phyloP scores from a whole-genome alignment of 2,329 filamentous ascomycete genomes.

The Verticillium klebahnii region DNA sequence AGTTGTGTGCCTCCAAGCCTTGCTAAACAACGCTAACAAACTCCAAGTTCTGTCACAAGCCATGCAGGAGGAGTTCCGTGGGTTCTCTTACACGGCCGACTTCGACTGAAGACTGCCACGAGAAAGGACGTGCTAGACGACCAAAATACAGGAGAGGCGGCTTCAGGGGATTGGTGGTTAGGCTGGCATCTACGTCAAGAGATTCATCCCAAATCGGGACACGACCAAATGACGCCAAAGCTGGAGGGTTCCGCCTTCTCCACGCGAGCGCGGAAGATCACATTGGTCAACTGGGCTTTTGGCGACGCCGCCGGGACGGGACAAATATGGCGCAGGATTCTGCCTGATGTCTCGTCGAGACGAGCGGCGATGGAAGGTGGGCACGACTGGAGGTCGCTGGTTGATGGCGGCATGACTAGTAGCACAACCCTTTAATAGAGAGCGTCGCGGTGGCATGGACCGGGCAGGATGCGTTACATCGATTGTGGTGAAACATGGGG shows the following conservation, averaged over 20 bases:
- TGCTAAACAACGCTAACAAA: constrained; percentile 1
- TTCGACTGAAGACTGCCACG: constrained; percentile 55
- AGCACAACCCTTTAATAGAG: neutral
- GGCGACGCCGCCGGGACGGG: neutral
- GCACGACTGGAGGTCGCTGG: neutral
- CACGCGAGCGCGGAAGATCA: neutral
- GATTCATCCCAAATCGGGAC: neutral
- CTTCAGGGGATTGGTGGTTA: neutral
- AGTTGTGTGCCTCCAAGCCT: constrained; percentile 29
- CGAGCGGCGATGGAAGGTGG: neutral
- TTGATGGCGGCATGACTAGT: neutral
- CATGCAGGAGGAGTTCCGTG: constrained; percentile 99
- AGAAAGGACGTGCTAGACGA: neutral
- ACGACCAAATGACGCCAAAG: neutral
- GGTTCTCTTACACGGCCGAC: constrained; percentile 95
- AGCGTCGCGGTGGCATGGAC: neutral
- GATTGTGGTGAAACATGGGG: too few species aligned
- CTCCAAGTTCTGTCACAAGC: constrained; percentile 82
- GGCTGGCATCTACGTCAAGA: neutral
- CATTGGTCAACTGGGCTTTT: neutral
- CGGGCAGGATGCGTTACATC: neutral
- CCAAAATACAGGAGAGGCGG: neutral
- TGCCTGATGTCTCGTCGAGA: neutral
- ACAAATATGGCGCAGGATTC: neutral
- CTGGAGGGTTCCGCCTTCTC: neutral